A percentile compares a stretch with the other conserved stretches of the same genome.
Evolutionary conservation across 2,329 filamentous ascomycete species (phyloP).

Genomic region (Sporothrix pseudoabietina): DNA sequence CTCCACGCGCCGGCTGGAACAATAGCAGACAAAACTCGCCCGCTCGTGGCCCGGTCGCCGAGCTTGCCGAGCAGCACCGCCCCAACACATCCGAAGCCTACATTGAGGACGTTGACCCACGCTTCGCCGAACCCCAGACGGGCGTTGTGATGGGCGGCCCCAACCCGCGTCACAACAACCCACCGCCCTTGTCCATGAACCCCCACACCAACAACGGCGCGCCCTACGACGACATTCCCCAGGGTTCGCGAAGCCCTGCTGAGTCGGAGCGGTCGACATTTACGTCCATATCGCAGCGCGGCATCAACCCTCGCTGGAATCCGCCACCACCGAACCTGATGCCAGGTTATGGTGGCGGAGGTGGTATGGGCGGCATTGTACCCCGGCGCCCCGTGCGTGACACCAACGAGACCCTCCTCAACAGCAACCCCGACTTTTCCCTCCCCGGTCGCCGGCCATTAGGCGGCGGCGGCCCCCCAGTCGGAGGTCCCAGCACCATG

Average conservation of each 20-base stretch:
- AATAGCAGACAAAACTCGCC: constrained; percentile 37
- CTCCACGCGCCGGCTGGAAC: constrained; percentile 60
- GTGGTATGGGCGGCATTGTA: constrained; percentile 55
- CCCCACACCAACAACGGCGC: constrained; percentile 34
- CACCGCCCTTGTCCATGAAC: constrained; percentile 13
- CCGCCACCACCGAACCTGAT: constrained; percentile 51
- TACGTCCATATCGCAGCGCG: constrained; percentile 85
- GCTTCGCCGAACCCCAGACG: constrained; percentile 63
- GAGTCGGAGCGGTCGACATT: constrained; percentile 82
- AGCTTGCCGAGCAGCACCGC: constrained; percentile 35
- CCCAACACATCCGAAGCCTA: constrained; percentile 51
- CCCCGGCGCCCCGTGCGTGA: constrained; percentile 52
- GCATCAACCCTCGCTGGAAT: constrained; percentile 86
- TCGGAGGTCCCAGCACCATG: constrained; percentile 23
- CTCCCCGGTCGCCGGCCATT: constrained; percentile 52
- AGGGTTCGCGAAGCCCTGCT: constrained; percentile 67
- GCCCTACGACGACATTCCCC: constrained; percentile 43
- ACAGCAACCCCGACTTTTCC: constrained; percentile 83
- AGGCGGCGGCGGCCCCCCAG: constrained; percentile 28
- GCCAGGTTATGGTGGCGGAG: constrained; percentile 44
- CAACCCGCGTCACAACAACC: constrained; percentile 32
- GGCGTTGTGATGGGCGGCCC: constrained; percentile 15
- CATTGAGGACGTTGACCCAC: constrained; percentile 92
- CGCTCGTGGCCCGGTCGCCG: constrained; percentile 31
- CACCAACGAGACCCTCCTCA: constrained; percentile 72